Conservation (phyloP, 176 grass and related monocot genomes). For the Sorghum bicolor region DNA sequence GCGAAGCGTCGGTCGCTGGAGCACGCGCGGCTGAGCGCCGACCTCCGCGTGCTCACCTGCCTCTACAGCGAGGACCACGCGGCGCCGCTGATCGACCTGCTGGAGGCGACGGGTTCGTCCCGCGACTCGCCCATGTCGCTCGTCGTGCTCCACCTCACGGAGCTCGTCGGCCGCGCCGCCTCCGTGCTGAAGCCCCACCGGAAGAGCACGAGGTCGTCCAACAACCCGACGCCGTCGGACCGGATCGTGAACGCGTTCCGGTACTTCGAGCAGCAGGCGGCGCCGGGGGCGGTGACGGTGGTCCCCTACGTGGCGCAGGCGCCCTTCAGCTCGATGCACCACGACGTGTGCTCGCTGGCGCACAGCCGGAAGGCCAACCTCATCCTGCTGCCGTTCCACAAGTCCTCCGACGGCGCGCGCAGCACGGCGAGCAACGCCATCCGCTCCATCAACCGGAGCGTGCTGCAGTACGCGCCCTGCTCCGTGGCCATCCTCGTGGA, state of each 20-base stretch:
- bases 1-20: conserved; percentile 39
- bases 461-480: conserved; percentile 66
- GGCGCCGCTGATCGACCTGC: conserved; percentile 55
- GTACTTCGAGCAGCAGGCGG: conserved; percentile 52
- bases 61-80: conserved; percentile 71
- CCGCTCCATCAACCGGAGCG: conserved; percentile 50
- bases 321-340: conserved; percentile 58
- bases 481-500: conserved; percentile 82
- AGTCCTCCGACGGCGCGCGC: conserved; percentile 44
- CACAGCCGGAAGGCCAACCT: conserved; percentile 58
- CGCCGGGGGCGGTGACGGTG: conserved; percentile 36
- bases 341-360: conserved; percentile 76
- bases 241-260: conserved; percentile 69
- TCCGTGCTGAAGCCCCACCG: conserved; percentile 59
- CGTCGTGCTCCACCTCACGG: conserved; percentile 68
- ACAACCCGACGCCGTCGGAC: conserved; percentile 36
- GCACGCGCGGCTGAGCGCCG: conserved; percentile 14
- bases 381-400: conserved; percentile 82
- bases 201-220: neutral
- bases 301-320: conserved; percentile 56
- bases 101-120: conserved; percentile 27
- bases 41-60: conserved; percentile 56
- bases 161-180: conserved; percentile 50
- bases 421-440: conserved; percentile 46
- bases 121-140: conserved; percentile 43